Base-by-base conservation (phyloP, 139 green algal species). In the Yamagishiella unicocca region DNA sequence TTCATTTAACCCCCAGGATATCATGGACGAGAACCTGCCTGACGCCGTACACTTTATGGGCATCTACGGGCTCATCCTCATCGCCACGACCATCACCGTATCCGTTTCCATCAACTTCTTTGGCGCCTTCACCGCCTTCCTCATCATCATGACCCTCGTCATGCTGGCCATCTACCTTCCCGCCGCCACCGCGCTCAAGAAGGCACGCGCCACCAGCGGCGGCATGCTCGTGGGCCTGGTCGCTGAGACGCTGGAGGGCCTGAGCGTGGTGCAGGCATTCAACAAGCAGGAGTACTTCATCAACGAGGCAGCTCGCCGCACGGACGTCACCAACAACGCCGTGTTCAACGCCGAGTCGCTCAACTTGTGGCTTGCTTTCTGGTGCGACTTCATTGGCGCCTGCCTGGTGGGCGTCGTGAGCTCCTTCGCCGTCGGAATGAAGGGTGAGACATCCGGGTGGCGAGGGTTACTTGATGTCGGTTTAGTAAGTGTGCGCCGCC, bases 331-430 rank as follows among this genome's bases (percentile, higher is more conserved):
- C 81, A 87, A 87, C 81, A 24, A 21, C 12, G 87, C 91, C n/a
- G 78, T 95, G 72, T 95, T 93, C 83, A 91, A 90, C 61, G 91
- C 88, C 35, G 92, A 95, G 87, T 83, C n/a, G 14, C 85, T 92
- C 85, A 94, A 94, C 88, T 91, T 95, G 67, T 95, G 92, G 92
- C 87, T 95, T 43, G 91, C 92, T 54, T 95, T 95, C 88, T 92
- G 89, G 89, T 95, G 93, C 78, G 93, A 96, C 88, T 89, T 96
- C 43, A 92, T 94, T 55, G 93, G 93, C 17, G 92, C 92, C 10
- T 68, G 90, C 55, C 87, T 96, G 79, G 88, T 96, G 53, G 89
- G 94, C 45, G 93, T 90, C 10, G 92, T 92, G 29, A 89, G 76
- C 81, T 75, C 88, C 40, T 93, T 96, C 70, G 91, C 88, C 27